phyloP scores from a whole-genome alignment of 2,329 filamentous ascomycete species.

The Thermoascus crustaceus region DNA sequence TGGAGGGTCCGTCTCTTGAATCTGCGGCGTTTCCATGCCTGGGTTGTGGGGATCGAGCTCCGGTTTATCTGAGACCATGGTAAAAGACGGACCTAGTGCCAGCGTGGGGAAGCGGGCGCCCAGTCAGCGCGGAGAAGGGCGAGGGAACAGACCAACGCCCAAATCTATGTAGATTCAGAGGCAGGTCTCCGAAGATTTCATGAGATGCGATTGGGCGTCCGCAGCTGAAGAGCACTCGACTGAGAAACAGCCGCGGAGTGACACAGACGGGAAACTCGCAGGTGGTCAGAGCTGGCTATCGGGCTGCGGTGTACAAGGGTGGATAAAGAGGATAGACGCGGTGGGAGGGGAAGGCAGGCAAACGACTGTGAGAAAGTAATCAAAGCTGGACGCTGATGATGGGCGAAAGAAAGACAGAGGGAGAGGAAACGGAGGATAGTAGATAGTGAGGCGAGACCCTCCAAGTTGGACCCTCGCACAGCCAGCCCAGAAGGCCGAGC shows the following conservation, averaged over 20 bases:
- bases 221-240: constrained; percentile 1
- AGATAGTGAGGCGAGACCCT: background rate
- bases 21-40: constrained; percentile 21
- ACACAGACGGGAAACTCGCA: background rate
- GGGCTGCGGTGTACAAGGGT: too few species aligned
- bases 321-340: too few species aligned
- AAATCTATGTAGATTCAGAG: constrained; percentile 8
- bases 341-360: background rate
- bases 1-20: constrained; percentile 14
- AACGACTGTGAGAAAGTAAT: background rate
- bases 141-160: constrained; percentile 14
- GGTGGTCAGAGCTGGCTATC: too few species aligned
- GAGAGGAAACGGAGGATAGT: background rate
- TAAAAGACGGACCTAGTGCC: background rate
- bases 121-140: constrained; percentile 8
- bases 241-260: too few species aligned
- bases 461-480: background rate
- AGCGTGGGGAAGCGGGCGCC: constrained; percentile 3
- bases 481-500: too few species aligned
- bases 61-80: background rate
- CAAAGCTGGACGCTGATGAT: background rate
- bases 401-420: background rate
- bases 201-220: constrained; percentile 8
- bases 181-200: constrained; percentile 12
- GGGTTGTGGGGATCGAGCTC: background rate